A percentile compares a stretch with the other conserved stretches of the same genome.
phyloP scores from a whole-genome alignment of 2,329 filamentous ascomycete genomes.

The Neonectria punicea region DNA sequence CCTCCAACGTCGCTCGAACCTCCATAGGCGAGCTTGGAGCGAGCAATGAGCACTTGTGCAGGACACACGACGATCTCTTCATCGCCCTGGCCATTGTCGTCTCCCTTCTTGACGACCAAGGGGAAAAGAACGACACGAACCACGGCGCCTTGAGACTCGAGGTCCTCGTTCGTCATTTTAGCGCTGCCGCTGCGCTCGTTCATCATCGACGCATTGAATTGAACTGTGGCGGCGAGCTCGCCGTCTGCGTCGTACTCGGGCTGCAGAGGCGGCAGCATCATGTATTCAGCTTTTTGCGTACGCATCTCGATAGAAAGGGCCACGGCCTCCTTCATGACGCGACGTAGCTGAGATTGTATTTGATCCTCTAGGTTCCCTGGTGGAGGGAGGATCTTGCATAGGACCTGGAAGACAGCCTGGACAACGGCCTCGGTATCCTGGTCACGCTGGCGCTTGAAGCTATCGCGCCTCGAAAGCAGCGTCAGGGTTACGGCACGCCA shows the following conservation, averaged over 20 bases:
- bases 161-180: conserved; percentile 74
- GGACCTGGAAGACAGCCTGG: conserved; percentile 81
- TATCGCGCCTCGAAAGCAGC: conserved; percentile 80
- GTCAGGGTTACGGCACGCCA: conserved; percentile 97
- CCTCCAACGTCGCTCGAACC: conserved; percentile 65
- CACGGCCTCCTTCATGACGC: conserved; percentile 89
- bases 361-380: conserved; percentile 83
- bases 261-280: conserved; percentile 95
- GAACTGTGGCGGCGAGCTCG: conserved; percentile 86
- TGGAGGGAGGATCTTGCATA: conserved; percentile 87
- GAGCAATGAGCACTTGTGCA: conserved; percentile 88
- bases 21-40: conserved; percentile 54
- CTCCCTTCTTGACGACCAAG: conserved; percentile 93
- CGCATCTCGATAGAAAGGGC: conserved; percentile 96
- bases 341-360: conserved; percentile 84
- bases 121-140: conserved; percentile 96
- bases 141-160: conserved; percentile 79
- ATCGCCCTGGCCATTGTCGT: conserved; percentile 86
- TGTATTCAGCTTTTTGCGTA: conserved; percentile 94
- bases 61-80: conserved; percentile 96
- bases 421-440: conserved; percentile 97
- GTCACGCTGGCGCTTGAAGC: conserved; percentile 85
- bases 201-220: conserved; percentile 95
- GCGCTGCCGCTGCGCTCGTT: conserved; percentile 83
- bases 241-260: conserved; percentile 95